Evolutionary conservation across 2,329 filamentous ascomycete genomes (phyloP), one percentile per base, ranked within the genome.

Genomic region (Geosmithia putterillii): DNA sequence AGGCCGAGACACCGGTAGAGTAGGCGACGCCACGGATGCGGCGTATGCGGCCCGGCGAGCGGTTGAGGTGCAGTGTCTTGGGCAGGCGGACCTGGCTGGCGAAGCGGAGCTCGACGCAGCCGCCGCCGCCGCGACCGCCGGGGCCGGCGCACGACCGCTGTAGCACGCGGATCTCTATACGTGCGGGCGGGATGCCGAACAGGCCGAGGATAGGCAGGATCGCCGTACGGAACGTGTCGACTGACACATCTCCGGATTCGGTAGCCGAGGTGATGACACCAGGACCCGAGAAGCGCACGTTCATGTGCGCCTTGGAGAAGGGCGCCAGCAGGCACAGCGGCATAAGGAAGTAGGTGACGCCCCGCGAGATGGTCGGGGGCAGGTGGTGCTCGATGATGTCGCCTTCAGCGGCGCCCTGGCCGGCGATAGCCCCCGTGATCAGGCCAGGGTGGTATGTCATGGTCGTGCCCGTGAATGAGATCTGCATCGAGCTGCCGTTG

Each of bases 401-500:
- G 54, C 79, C 75, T 40, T 75, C 64, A 15, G 66, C 70, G 34
- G 85, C 81, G 53, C 86, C 86, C 41, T 81, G 74, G 17, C 86
- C 87, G 18, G 84, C 72, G 20, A 84, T 79, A 40, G 81, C 83
- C 48, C 92, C 92, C 0, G 87, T 92, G 55, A 98, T 94, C 36
- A 98, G 71, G 32, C 92, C 92, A 0, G 92, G 92, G 51, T 86
- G 83, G 66, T 94, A 98, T 34, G 89, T 82, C 44, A 98, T 76
- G 1, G 87, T 89, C 0, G 92, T 96, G 58, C 92, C 92, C 1
- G 88, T 95, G 66, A 94, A 92, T 10, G 88, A 95, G 53, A 98
- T 95, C 57, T 95, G 89, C 66, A 96, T 87, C 44, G 84, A 81
- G 45, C 85, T 86, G 65, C 92, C 92, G 70, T 98, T 98, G 57